A percentile compares a stretch with the other conserved stretches of the same genome.
Conservation (phyloP, 1,139 yeast species). For the Saccharomyces pastorianus region DNA sequence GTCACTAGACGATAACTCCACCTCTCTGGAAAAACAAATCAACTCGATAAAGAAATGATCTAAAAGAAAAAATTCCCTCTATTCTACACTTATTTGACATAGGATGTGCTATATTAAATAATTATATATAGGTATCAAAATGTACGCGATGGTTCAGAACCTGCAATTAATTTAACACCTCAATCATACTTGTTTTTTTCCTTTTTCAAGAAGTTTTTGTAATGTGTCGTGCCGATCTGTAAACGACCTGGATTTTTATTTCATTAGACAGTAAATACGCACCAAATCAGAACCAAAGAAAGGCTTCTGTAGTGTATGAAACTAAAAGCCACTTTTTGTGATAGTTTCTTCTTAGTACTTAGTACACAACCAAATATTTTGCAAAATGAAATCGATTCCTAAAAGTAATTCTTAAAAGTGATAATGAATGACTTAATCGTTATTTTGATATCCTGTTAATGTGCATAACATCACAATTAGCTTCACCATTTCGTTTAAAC, state of each 20-base stretch:
- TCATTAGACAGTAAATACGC: too few species aligned
- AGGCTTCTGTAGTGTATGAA: neutral
- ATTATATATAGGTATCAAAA: neutral
- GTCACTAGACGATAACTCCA: slow-evolving; percentile 73
- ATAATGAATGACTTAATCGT: slow-evolving; percentile 5
- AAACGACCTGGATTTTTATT: neutral
- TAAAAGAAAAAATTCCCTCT: neutral
- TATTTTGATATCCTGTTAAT: slow-evolving; percentile 38
- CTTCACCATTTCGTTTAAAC: slow-evolving; percentile 45
- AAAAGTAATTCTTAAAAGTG: too few species aligned
- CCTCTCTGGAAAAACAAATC: slow-evolving; percentile 58
- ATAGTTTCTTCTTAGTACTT: neutral
- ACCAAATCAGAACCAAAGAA: too few species aligned
- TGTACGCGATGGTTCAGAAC: neutral
- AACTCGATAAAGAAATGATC: slow-evolving; percentile 15
- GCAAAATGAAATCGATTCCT: neutral
- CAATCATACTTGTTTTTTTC: neutral
- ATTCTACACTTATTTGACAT: neutral
- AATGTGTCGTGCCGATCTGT: neutral
- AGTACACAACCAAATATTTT: neutral
- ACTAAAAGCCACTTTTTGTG: neutral
- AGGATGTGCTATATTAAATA: neutral
- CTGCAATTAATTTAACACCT: neutral
- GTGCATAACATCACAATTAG: slow-evolving; percentile 52
- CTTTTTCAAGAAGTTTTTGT: neutral